Percentiles rank a stretch among this genome's conserved stretches.
phyloP scores from a whole-genome alignment of 768 basidiomycete genomes.

The Rhizopogon rudus region DNA sequence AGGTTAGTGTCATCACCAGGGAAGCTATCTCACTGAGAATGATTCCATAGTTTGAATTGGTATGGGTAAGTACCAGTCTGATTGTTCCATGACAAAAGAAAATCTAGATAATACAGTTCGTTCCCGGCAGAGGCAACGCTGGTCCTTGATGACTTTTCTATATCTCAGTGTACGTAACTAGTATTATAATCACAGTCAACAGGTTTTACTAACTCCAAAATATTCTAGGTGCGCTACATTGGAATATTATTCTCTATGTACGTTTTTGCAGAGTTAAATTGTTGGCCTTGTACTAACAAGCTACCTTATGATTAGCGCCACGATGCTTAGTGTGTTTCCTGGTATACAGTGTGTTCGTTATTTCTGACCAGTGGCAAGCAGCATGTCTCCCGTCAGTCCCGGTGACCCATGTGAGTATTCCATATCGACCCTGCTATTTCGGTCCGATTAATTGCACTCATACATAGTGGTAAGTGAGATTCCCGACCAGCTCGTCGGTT shows the following conservation, averaged over 20 bases:
- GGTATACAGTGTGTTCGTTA: too few species aligned
- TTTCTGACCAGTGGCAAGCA: neutral
- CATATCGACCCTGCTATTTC: too few species aligned
- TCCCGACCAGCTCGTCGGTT: neutral
- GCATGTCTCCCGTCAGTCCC: neutral
- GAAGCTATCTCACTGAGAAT: neutral
- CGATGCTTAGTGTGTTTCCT: neutral
- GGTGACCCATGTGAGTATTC: neutral
- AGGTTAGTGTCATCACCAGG: neutral
- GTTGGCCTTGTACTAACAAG: neutral
- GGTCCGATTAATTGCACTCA: neutral
- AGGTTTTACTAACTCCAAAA: neutral
- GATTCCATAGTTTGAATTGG: neutral
- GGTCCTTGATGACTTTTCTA: neutral
- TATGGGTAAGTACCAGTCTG: neutral
- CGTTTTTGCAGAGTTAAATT: neutral
- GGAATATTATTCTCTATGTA: neutral
- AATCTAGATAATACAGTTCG: too few species aligned
- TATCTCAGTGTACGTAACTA: neutral
- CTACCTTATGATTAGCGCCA: neutral
- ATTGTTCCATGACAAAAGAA: neutral
- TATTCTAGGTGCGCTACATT: neutral
- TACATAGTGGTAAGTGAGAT: neutral
- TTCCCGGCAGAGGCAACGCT: neutral
- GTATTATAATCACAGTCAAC: neutral